Evolutionary conservation across 345 rosid species (phyloP).

Genomic region (Aegle marmelos): DNA sequence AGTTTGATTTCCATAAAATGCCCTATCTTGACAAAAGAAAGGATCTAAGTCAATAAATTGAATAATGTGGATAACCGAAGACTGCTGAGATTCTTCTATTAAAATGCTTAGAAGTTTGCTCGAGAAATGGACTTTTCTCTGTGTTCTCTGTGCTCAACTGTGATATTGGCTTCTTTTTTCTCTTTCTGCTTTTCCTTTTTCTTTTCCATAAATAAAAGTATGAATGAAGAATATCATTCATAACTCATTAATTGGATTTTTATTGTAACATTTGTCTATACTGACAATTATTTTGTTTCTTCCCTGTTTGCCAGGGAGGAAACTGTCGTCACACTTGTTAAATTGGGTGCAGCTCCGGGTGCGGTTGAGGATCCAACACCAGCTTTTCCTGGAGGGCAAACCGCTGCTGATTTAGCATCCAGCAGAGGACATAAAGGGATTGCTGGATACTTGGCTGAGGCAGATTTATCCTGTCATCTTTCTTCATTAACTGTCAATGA

Average conservation of each 20-base stretch:
- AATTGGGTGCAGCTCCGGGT: conserved; percentile 51
- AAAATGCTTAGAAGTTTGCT: neutral
- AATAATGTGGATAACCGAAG: neutral
- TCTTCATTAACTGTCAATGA: conserved; percentile 35
- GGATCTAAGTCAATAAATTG: neutral
- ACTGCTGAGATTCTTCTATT: neutral
- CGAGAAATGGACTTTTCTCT: neutral
- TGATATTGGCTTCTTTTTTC: neutral
- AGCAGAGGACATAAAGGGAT: conserved; percentile 65
- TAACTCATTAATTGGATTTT: neutral
- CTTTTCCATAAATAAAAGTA: too few species aligned
- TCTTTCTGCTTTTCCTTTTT: neutral
- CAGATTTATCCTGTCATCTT: conserved; percentile 40
- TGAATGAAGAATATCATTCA: neutral
- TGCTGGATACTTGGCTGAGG: conserved; percentile 62
- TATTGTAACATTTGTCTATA: neutral
- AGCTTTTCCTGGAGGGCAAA: conserved; percentile 55
- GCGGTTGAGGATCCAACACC: conserved; percentile 63
- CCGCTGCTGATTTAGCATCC: conserved; percentile 65
- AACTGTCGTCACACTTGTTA: conserved; percentile 49
- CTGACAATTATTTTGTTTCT: neutral
- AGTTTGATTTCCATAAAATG: neutral
- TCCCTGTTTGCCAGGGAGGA: conserved; percentile 45
- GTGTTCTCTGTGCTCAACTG: neutral
- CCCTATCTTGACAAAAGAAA: neutral